Conservation (phyloP, 345 rosid species). For the Dipteronia dyeriana region DNA sequence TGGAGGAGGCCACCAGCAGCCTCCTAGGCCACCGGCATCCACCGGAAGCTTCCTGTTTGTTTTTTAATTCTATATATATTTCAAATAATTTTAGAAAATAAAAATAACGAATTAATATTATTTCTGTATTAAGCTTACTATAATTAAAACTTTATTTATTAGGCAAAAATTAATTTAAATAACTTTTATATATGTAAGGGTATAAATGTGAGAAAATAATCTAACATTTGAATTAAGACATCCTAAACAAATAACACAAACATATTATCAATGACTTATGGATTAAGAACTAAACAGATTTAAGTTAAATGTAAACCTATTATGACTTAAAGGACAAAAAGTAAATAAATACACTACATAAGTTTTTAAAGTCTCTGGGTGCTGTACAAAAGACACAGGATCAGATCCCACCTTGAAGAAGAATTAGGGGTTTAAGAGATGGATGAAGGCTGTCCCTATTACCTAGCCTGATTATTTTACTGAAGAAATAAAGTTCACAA, state of each 20-base stretch:
- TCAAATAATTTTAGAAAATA: background rate
- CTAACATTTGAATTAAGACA: background rate
- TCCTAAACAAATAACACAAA: background rate
- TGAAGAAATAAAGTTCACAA: background rate
- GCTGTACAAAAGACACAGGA: background rate
- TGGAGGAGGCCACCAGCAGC: background rate
- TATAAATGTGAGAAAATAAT: background rate
- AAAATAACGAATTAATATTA: background rate
- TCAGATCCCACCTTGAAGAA: background rate
- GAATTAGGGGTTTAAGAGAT: background rate
- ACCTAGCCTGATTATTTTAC: background rate
- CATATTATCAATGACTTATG: background rate
- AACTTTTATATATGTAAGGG: background rate
- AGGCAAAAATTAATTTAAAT: too few species aligned
- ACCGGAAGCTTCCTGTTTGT: too few species aligned
- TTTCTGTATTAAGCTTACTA: background rate
- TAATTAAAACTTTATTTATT: too few species aligned
- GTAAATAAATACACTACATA: background rate
- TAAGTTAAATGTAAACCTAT: background rate
- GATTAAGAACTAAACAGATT: background rate
- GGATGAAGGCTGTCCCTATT: background rate
- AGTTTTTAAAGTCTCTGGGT: background rate
- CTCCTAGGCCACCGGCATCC: too few species aligned
- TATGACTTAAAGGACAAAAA: slow-evolving; percentile 4
- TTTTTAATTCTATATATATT: background rate